Conservation (phyloP, 2,329 filamentous ascomycete genomes). For the Thielaviopsis populi region DNA sequence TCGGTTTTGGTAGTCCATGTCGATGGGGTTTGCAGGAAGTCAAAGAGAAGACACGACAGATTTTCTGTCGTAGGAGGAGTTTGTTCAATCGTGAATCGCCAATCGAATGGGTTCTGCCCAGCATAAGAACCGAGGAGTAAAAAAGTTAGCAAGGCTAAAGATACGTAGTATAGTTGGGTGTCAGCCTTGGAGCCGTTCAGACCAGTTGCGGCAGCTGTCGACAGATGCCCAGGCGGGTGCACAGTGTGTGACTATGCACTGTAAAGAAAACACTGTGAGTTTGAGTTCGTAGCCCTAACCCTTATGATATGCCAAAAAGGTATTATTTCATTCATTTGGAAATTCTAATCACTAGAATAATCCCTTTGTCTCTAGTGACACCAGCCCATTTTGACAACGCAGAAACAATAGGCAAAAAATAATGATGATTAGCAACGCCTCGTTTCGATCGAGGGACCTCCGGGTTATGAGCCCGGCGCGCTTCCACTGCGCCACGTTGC, state of each 20-base stretch:
- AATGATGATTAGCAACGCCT: slow-evolving; percentile 11
- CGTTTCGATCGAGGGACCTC: slow-evolving; percentile 17
- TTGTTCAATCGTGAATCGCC: neutral
- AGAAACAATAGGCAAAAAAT: neutral
- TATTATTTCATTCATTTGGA: too few species aligned
- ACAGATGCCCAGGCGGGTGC: neutral
- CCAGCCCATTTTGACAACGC: too few species aligned
- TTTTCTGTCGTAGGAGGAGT: neutral
- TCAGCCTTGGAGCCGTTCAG: neutral
- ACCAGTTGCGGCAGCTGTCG: neutral
- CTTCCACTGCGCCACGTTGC: slow-evolving; percentile 18
- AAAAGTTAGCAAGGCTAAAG: slow-evolving; percentile 4
- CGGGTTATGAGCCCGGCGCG: slow-evolving; percentile 18
- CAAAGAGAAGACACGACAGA: neutral
- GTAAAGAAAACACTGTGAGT: neutral
- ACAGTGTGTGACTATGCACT: neutral
- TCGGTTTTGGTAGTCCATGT: slow-evolving; percentile 72
- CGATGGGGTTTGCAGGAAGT: neutral
- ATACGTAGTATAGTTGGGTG: neutral
- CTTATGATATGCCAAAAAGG: neutral
- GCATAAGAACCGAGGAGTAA: neutral
- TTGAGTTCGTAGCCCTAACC: neutral
- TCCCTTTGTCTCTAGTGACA: neutral
- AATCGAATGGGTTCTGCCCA: neutral
- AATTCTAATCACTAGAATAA: too few species aligned